These are phyloP conservation scores for Saccharomycopsis fibuligera DNA, from an alignment of 805 yeast genomes.

Conservation along the genomic window DNA sequence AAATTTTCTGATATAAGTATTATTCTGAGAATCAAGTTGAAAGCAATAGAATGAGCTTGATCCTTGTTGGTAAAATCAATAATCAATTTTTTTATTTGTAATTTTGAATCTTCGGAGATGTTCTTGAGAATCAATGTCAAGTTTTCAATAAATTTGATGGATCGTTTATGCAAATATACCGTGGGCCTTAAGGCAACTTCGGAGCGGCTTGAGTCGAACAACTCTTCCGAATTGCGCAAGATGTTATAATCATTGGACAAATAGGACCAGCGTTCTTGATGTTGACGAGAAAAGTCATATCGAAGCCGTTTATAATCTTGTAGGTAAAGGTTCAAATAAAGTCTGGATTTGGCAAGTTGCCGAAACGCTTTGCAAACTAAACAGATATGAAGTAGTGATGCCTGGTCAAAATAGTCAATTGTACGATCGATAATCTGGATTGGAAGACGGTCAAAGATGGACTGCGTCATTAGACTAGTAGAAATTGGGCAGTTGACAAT, in stretches of 20 bases:
- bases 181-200: not conserved
- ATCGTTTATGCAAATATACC: not conserved
- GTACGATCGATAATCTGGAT: not conserved
- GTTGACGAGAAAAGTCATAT: not conserved
- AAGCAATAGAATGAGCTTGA: no score
- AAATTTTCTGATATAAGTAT: no score
- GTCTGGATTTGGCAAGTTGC: not conserved
- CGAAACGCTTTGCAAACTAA: not conserved
- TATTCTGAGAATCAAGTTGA: no score
- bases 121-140: no score
- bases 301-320: not conserved
- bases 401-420: not conserved
- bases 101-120: no score
- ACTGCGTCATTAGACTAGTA: not conserved
- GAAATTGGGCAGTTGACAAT: not conserved
- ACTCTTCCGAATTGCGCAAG: not conserved
- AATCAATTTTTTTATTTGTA: no score
- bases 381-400: not conserved
- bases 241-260: not conserved
- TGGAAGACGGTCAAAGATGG: not conserved
- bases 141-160: no score
- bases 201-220: not conserved
- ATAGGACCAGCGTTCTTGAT: not conserved
- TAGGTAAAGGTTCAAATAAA: not conserved
- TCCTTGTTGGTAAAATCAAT: no score